phyloP scores from a whole-genome alignment of 2,329 filamentous ascomycete genomes.

The Penicillium hordei region DNA sequence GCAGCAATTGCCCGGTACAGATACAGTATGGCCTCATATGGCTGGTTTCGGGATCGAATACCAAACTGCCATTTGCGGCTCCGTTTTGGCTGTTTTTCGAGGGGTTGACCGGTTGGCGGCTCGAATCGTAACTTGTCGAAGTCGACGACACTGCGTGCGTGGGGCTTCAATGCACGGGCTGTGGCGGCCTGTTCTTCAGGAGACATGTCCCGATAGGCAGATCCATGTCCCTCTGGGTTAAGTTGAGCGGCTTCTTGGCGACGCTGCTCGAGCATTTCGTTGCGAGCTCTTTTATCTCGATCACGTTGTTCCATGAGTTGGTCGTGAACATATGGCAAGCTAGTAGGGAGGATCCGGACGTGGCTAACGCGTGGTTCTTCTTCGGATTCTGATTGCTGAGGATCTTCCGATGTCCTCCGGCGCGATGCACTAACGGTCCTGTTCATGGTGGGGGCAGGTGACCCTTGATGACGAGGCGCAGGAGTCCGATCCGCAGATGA shows the following conservation, averaged over 20 bases:
- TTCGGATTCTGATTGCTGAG: slow-evolving; percentile 29
- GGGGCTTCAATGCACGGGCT: slow-evolving; percentile 77
- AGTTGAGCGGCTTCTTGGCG: slow-evolving; percentile 24
- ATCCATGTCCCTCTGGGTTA: slow-evolving; percentile 24
- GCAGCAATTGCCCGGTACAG: slow-evolving; percentile 90
- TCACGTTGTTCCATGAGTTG: slow-evolving; percentile 73
- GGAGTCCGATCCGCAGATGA: slow-evolving; percentile 31
- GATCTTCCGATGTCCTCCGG: slow-evolving; percentile 26
- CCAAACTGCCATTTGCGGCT: slow-evolving; percentile 97
- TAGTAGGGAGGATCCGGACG: slow-evolving; percentile 87
- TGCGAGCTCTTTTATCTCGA: slow-evolving; percentile 31
- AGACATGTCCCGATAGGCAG: slow-evolving; percentile 32
- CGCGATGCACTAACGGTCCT: slow-evolving; percentile 29
- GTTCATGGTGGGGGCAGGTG: slow-evolving; percentile 21
- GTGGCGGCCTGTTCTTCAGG: slow-evolving; percentile 79
- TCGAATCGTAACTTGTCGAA: slow-evolving; percentile 61
- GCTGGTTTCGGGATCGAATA: slow-evolving; percentile 89
- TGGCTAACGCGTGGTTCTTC: slow-evolving; percentile 68
- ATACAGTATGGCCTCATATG: slow-evolving; percentile 89
- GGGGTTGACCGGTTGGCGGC: slow-evolving; percentile 53
- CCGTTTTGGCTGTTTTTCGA: slow-evolving; percentile 53
- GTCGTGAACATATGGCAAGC: slow-evolving; percentile 83
- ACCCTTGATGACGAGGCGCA: slow-evolving; percentile 23
- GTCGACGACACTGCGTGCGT: slow-evolving; percentile 69
- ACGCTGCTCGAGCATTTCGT: slow-evolving; percentile 50